Conservation (phyloP, 331 rosid species). For the Quercus lobata region DNA sequence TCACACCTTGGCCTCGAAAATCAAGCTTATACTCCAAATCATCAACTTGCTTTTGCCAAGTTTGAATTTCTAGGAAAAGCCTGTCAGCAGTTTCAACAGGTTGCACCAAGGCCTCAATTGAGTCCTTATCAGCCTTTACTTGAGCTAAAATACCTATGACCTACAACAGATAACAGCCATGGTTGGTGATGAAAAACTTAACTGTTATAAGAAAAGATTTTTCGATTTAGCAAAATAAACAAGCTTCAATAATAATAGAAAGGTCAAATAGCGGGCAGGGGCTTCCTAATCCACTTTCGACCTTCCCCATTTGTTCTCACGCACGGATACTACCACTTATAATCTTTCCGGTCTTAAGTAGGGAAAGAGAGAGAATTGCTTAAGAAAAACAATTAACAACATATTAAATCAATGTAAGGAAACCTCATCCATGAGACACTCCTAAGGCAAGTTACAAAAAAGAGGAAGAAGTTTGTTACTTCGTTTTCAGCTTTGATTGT, state of each 20-base stretch:
- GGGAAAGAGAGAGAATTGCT: no score
- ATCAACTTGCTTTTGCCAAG: constrained; percentile 57
- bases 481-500: background rate
- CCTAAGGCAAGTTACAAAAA: background rate
- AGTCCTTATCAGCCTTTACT: constrained; percentile 71
- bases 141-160: constrained; percentile 80
- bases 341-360: no score
- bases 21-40: constrained; percentile 70
- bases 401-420: background rate
- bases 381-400: background rate
- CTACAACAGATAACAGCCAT: constrained; percentile 31
- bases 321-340: no score
- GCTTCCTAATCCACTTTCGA: no score
- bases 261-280: background rate
- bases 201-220: background rate
- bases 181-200: constrained; percentile 2
- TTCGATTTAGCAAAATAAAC: background rate
- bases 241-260: background rate
- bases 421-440: background rate
- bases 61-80: constrained; percentile 62
- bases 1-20: constrained; percentile 62
- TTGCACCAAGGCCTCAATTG: constrained; percentile 60
- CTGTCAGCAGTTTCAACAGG: constrained; percentile 74
- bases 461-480: background rate
- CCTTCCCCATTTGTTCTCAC: no score